These are phyloP conservation scores for Tricholomella constricta DNA, from an alignment of 768 basidiomycete species.

Conservation along the genomic window DNA sequence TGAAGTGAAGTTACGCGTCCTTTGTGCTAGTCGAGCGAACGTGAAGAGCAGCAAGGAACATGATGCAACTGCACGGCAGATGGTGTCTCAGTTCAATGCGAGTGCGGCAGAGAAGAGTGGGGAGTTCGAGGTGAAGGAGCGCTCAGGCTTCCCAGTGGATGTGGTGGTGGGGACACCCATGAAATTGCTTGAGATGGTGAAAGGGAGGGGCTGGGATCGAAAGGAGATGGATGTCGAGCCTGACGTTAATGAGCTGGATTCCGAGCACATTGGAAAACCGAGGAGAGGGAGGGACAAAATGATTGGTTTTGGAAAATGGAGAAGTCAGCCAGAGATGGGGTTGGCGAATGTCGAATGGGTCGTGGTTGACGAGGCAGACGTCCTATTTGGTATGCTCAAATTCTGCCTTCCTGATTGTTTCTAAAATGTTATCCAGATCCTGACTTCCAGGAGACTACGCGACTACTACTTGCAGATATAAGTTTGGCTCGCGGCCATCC, in stretches of 20 bases:
- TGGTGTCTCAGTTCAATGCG: constrained; percentile 40
- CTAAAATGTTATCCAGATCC: constrained; percentile 51
- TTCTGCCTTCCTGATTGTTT: background rate
- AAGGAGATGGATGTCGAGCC: constrained; percentile 26
- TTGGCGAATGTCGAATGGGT: constrained; percentile 84
- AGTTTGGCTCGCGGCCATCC: constrained; percentile 57
- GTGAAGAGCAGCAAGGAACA: constrained; percentile 28
- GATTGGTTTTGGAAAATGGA: constrained; percentile 43
- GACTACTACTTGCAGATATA: constrained; percentile 69
- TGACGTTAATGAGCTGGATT: constrained; percentile 24
- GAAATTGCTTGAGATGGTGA: constrained; percentile 62
- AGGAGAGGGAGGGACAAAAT: constrained; percentile 38
- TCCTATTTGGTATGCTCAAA: constrained; percentile 71
- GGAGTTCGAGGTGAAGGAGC: constrained; percentile 24
- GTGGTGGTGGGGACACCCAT: constrained; percentile 64
- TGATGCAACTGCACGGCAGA: constrained; percentile 49
- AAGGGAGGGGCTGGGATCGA: constrained; percentile 53
- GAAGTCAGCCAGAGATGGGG: constrained; percentile 55
- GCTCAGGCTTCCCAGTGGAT: constrained; percentile 39
- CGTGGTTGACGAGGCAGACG: constrained; percentile 88
- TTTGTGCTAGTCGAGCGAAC: constrained; percentile 70
- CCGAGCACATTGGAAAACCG: constrained; percentile 19
- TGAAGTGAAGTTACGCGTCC: constrained; percentile 71
- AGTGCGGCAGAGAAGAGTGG: constrained; percentile 16
- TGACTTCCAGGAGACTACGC: constrained; percentile 79